Base-by-base conservation (phyloP, 129 eudicot species). In the Arctium minus region DNA sequence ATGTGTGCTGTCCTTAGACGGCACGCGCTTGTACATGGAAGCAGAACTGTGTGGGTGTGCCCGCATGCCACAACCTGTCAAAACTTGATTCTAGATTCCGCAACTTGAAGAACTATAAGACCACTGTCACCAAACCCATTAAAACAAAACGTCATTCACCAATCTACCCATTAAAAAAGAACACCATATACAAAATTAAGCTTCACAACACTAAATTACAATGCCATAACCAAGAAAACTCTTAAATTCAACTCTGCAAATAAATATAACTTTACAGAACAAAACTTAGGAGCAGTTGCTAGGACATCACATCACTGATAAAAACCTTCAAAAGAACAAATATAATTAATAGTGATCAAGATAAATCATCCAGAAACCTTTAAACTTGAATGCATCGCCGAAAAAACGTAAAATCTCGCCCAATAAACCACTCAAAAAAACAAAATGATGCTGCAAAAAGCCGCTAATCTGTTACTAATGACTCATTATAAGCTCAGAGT, bases 11-110 rank as follows among this genome's bases (percentile, higher is more conserved):
- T 93, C 98, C 92, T 80, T 89, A 10, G 94, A 80, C 60, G 79
- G 75, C 89, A 84, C 80, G 31, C 98, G 93, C 86, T 93, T 93
- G 82, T 91, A 89, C 90, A 88, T 89, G 2, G 94, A 91, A 70
- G 91, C 64, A 73, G 89, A 81, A 85, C 82, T 86, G 12, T 77
- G 88, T 6, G 87, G 83, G 31, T 84, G 85, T 4, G 64, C 87
- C 84, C 87, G 84, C 98, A 93, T 93, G 29, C 91, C 91, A 82
- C 77, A 79, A 46, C 65, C 73, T 30, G 53, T 37, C 31, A 70
- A 76, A 77, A 82, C 78, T 67, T 72, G 75, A 77, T 69, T 69
- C 77, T 75, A 78, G 53, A 83, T 44, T 48, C 44, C 22, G 7
- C 82, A 77, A 36, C 82, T 77, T 36, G 22, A 22, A 53, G 13